phyloP scores from a whole-genome alignment of 2,329 filamentous ascomycete genomes.

The Periconia digitata region DNA sequence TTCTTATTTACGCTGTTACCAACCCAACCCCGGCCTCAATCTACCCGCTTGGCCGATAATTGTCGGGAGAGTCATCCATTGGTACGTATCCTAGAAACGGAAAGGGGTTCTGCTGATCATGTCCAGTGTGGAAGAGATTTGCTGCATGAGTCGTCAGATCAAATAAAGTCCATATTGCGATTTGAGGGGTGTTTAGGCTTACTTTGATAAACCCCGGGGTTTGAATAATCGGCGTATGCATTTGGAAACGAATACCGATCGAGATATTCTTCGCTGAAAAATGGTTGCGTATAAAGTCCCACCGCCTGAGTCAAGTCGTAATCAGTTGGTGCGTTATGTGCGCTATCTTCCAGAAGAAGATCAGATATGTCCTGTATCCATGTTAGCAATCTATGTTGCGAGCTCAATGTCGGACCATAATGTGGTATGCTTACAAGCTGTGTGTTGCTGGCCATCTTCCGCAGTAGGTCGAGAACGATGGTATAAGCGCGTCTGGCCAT shows the following conservation, averaged over 20 bases:
- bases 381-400: background rate
- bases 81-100: slow-evolving; percentile 10
- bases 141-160: slow-evolving; percentile 1
- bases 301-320: too few species aligned
- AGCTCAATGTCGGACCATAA: background rate
- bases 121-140: slow-evolving; percentile 16
- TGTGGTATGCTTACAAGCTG: background rate
- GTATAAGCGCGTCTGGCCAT: slow-evolving; percentile 35
- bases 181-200: slow-evolving; percentile 6
- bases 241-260: background rate
- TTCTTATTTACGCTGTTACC: too few species aligned
- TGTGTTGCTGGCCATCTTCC: slow-evolving; percentile 11
- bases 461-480: slow-evolving; percentile 18
- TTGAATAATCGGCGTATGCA: background rate
- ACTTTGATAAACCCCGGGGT: background rate
- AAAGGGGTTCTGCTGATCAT: slow-evolving; percentile 18
- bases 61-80: background rate
- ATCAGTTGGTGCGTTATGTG: background rate
- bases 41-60: slow-evolving; percentile 39
- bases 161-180: background rate
- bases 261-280: slow-evolving; percentile 4
- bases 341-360: slow-evolving; percentile 16
- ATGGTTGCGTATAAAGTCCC: background rate
- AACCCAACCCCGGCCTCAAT: too few species aligned
- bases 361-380: slow-evolving; percentile 16